These are phyloP conservation scores for Colletotrichum tropicicola DNA, from an alignment of 2,329 filamentous ascomycete species.

Conservation along the genomic window DNA sequence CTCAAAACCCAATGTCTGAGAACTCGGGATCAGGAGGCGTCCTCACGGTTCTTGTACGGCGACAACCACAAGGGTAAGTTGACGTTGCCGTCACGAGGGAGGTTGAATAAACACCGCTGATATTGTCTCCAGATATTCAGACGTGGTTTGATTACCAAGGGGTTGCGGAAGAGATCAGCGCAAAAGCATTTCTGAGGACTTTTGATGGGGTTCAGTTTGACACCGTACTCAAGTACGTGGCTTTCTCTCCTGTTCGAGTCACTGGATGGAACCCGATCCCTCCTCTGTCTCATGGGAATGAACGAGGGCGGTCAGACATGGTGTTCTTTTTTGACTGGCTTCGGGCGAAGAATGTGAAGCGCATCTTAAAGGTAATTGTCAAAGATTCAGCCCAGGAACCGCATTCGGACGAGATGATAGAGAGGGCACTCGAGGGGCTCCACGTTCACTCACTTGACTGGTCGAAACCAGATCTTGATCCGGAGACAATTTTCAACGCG, in stretches of 20 bases:
- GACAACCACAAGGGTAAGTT: constrained; percentile 23
- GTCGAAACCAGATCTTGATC: constrained; percentile 37
- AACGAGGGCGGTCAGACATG: constrained; percentile 33
- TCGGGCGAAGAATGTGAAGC: constrained; percentile 33
- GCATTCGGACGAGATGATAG: constrained; percentile 41
- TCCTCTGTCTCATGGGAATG: constrained; percentile 15
- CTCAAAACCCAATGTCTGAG: constrained; percentile 36
- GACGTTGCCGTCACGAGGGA: neutral
- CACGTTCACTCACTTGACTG: constrained; percentile 41
- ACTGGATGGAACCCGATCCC: too few relatives aligned
- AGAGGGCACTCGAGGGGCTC: constrained; percentile 34
- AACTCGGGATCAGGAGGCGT: constrained; percentile 32
- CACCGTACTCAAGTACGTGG: constrained; percentile 38
- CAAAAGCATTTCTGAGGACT: constrained; percentile 19
- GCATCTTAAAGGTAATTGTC: constrained; percentile 40
- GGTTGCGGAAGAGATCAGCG: constrained; percentile 16
- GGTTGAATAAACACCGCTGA: neutral
- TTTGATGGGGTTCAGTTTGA: constrained; percentile 36
- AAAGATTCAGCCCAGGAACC: constrained; percentile 33
- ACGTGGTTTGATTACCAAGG: constrained; percentile 36
- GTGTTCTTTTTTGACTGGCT: constrained; percentile 40
- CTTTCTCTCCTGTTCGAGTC: constrained; percentile 30
- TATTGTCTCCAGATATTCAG: constrained; percentile 29
- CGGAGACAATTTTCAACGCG: constrained; percentile 25
- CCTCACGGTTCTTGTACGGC: constrained; percentile 38